Conservation (phyloP, 2,329 filamentous ascomycete genomes). For the Diaporthe nobilis region DNA sequence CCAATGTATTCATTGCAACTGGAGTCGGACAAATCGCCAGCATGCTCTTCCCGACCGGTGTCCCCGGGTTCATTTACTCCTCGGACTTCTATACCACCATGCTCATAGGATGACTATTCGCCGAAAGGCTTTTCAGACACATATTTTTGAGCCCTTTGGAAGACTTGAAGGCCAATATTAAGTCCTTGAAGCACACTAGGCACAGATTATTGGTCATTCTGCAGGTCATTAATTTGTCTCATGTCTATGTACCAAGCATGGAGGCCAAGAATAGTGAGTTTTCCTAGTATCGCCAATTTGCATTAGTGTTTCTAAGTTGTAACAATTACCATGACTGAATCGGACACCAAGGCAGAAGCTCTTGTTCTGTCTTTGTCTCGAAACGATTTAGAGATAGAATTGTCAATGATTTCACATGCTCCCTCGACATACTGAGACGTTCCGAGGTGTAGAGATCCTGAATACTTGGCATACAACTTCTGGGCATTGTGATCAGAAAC, state of each 20-base stretch:
- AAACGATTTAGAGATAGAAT: background rate
- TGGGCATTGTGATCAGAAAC: no score
- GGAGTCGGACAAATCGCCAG: background rate
- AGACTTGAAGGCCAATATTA: no score
- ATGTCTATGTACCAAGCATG: background rate
- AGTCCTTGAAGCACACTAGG: background rate
- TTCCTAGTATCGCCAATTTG: no score
- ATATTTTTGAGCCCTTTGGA: background rate
- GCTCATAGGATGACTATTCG: background rate
- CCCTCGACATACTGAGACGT: background rate
- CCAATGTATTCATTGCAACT: background rate
- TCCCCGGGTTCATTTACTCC: background rate
- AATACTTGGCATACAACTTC: no score
- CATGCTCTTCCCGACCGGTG: background rate
- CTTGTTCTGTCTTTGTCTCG: background rate
- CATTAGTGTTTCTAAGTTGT: no score
- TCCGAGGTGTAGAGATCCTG: no score
- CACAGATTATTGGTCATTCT: background rate
- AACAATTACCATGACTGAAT: no score
- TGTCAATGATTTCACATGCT: background rate
- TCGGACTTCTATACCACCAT: background rate
- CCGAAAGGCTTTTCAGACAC: background rate
- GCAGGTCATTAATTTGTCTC: background rate
- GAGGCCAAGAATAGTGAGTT: no score
- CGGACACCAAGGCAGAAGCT: background rate